Evolutionary conservation across 495 filamentous ascomycete species (phyloP).

Genomic region (Tuber aestivum): DNA sequence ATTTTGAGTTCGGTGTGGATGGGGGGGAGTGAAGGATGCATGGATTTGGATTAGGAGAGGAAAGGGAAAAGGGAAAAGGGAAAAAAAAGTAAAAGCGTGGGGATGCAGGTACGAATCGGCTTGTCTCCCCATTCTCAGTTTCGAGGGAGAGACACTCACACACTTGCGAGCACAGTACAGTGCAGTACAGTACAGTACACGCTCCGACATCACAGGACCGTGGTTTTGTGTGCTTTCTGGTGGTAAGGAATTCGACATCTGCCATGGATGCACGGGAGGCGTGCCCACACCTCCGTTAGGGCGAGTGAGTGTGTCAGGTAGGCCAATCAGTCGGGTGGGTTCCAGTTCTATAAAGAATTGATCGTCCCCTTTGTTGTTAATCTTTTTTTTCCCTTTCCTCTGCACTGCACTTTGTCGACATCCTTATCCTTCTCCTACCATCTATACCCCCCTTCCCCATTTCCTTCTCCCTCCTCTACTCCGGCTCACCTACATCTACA

Average conservation of each 20-base stretch:
- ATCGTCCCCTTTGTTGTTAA: neutral
- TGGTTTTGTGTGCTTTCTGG: neutral
- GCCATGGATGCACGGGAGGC: neutral
- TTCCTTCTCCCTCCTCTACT: too few relatives aligned
- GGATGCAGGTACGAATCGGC: slow-evolving; percentile 3
- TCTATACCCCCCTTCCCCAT: neutral
- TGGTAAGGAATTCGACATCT: slow-evolving; percentile 1
- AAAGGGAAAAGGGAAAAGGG: too few relatives aligned
- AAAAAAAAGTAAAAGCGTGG: neutral
- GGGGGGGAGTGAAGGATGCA: too few relatives aligned
- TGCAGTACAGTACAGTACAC: too few relatives aligned
- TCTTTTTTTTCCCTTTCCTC: neutral
- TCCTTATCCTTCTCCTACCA: neutral
- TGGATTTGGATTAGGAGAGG: neutral
- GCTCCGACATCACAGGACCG: neutral
- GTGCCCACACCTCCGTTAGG: neutral
- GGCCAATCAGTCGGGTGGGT: neutral
- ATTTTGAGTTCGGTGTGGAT: neutral
- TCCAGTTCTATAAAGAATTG: neutral
- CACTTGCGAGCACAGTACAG: too few relatives aligned
- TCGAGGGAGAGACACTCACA: neutral
- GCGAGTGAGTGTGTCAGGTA: neutral
- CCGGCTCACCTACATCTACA: too few relatives aligned
- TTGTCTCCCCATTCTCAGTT: neutral
- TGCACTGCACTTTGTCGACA: neutral